These are phyloP conservation scores for Rhododendron ovatum DNA, from an alignment of 148 eudicot species.

Conservation along the genomic window DNA sequence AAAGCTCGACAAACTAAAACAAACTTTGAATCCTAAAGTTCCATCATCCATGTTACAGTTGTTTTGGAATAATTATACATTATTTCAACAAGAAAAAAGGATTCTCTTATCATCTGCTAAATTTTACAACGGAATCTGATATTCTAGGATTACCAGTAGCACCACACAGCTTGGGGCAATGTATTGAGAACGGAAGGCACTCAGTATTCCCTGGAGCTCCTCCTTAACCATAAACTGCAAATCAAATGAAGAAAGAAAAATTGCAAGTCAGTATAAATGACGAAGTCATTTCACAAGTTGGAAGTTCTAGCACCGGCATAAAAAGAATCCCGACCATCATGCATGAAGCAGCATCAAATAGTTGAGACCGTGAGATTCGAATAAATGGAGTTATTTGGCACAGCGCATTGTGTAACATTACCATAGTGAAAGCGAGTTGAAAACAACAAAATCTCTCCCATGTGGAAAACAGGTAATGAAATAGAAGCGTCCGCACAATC, in stretches of 20 bases:
- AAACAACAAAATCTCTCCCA: not conserved
- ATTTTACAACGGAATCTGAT: not conserved
- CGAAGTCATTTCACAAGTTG: not conserved
- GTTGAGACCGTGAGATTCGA: not conserved
- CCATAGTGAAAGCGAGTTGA: not conserved
- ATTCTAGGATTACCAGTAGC: not conserved
- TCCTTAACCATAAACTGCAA: not conserved
- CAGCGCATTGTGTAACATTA: too few relatives aligned
- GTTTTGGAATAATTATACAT: conserved; percentile 1
- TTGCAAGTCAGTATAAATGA: not conserved
- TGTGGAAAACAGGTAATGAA: not conserved
- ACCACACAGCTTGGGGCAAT: not conserved
- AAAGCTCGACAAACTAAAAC: not conserved
- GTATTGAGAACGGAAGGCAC: too few relatives aligned
- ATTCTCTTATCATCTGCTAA: not conserved
- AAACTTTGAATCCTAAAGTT: not conserved
- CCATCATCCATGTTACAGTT: not conserved
- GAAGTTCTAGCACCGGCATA: not conserved
- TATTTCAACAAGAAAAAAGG: not conserved
- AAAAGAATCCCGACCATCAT: not conserved
- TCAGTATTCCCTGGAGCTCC: not conserved
- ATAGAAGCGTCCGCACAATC: not conserved
- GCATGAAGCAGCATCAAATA: not conserved
- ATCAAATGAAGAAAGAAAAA: conserved; percentile 10
- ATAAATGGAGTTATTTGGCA: not conserved